Evolutionary conservation across 2,329 filamentous ascomycete species (phyloP).

Genomic region (Leptographium lundbergii): DNA sequence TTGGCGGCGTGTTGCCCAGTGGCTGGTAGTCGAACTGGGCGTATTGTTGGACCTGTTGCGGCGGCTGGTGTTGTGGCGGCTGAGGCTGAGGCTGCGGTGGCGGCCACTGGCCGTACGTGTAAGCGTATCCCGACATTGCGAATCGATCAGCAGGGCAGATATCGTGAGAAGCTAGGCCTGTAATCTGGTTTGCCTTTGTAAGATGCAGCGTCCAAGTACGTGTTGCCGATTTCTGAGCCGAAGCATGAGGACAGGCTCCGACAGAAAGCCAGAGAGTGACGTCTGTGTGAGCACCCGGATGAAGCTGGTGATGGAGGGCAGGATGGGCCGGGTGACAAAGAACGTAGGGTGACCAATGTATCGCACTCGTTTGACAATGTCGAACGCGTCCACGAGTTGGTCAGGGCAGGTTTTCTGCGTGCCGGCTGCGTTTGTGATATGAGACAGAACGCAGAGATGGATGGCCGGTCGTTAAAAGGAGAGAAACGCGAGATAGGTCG

Average conservation of each 20-base stretch:
- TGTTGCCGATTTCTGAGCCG: neutral
- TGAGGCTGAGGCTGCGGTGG: slow-evolving; percentile 3
- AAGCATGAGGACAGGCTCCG: neutral
- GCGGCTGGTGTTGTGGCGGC: neutral
- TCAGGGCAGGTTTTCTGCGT: neutral
- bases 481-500: neutral
- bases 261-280: neutral
- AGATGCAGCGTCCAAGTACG: neutral
- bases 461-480: neutral
- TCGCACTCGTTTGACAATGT: neutral
- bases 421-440: neutral
- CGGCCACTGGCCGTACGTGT: slow-evolving; percentile 19
- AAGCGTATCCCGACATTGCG: slow-evolving; percentile 27
- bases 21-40: slow-evolving; percentile 14
- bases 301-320: neutral
- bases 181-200: neutral
- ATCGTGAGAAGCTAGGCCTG: neutral
- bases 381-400: neutral
- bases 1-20: neutral
- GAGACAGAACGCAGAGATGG: neutral
- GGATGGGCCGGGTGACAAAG: neutral
- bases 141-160: neutral
- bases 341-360: neutral
- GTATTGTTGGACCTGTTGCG: neutral
- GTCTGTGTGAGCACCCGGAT: neutral